Conservation (phyloP, 2,329 filamentous ascomycete species). For the Fusarium setosum region DNA sequence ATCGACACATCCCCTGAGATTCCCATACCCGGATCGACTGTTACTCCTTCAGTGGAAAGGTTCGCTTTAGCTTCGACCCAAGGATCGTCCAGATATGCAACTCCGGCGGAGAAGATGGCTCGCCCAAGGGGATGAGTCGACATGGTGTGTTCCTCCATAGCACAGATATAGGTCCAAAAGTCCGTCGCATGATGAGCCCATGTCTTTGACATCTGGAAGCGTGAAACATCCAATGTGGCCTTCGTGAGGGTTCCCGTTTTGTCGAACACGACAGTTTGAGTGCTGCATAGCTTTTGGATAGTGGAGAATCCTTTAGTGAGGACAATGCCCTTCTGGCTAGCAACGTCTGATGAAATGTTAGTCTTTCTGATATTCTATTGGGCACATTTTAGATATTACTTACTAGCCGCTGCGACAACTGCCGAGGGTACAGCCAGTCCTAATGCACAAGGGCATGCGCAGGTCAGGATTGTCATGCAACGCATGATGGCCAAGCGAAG, state of each 20-base stretch:
- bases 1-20: constrained; percentile 4
- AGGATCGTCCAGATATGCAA: neutral
- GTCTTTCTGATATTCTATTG: neutral
- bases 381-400: neutral
- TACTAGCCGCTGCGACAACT: constrained; percentile 3
- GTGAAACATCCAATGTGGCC: neutral
- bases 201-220: neutral
- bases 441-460: constrained; percentile 8
- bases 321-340: constrained; percentile 4
- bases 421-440: constrained; percentile 7
- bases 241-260: constrained; percentile 13
- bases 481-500: neutral
- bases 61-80: neutral
- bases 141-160: neutral
- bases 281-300: neutral
- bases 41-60: neutral
- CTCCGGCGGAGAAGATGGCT: constrained; percentile 6
- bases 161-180: constrained; percentile 5
- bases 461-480: constrained; percentile 7
- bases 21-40: neutral
- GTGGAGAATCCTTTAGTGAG: neutral
- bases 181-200: neutral
- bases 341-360: neutral
- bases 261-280: constrained; percentile 3
- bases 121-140: constrained; percentile 2